Evolutionary conservation across 2,329 filamentous ascomycete species (phyloP), one percentile per base, ranked within the genome.

Genomic region (Colletotrichum cereale): DNA sequence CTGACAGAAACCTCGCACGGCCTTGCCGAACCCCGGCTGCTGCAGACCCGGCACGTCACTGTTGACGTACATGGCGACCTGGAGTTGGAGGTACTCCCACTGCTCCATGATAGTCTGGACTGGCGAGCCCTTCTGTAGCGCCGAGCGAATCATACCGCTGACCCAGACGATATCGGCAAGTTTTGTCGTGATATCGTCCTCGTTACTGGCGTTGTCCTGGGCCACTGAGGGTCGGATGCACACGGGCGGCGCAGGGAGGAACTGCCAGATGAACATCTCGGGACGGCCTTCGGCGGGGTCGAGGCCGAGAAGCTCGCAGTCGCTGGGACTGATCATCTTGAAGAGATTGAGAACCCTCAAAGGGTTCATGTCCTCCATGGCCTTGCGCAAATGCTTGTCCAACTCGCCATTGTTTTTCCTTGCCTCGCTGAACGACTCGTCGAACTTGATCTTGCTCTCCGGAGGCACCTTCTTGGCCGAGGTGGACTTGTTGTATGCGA

Each of bases 191-290:
- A 99, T 89, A 77, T 99, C 96, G 78, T 99, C 96, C 81, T 99
- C 96, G 26, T 94, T 99, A 75, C 94, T 98, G 4, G 95, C 93
- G 72, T 90, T 93, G 74, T 98, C 96, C 80, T 98, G 96, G 38
- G 92, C 92, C 24, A 99, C 96, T 0, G 95, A 98, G 0, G 96
- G 96, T 71, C 96, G 89, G 77, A 99, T 97, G 75, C 94, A 97
- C 7, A 98, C 93, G 0, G 96, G 96, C 1, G 96, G 96, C 0
- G 96, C 96, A 1, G 96, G 96, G 44, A 99, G 88, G 78, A 95
- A 97, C 79, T 97, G 95, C 96, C 96, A 99, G 55, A 99, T 90
- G 80, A 98, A 97, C 91, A 97, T 97, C 80, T 99, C 96, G 0
- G 96, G 96, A 24, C 95, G 89, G 14, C 94, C 94, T 76, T 97